Conservation (phyloP, 192 early-diverging fungal genomes). For the Entomortierella lignicola region DNA sequence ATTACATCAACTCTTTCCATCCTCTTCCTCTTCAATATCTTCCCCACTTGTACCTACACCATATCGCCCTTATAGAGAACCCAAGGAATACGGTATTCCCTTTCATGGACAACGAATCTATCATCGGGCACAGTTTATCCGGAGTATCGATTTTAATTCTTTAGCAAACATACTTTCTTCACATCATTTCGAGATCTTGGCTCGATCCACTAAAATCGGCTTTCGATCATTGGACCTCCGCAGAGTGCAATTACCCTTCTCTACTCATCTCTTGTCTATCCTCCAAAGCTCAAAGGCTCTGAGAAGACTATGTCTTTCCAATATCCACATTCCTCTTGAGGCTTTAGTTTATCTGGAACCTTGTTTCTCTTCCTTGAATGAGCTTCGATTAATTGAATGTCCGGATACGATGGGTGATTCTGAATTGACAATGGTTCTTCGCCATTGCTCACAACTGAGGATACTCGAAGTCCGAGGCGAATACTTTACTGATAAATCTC, state of each 20-base stretch:
- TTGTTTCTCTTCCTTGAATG: constrained; percentile 14
- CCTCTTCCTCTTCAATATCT: not conserved
- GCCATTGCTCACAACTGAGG: constrained; percentile 13
- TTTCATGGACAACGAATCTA: constrained; percentile 44
- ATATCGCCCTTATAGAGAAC: constrained; percentile 14
- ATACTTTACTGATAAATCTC: constrained; percentile 37
- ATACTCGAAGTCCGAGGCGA: constrained; percentile 40
- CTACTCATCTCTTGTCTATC: constrained; percentile 37
- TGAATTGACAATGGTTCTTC: constrained; percentile 13
- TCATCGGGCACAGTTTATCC: constrained; percentile 47
- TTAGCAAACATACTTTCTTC: constrained; percentile 3
- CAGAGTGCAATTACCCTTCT: constrained; percentile 24
- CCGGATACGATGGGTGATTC: constrained; percentile 26
- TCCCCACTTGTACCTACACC: constrained; percentile 27
- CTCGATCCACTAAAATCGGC: constrained; percentile 34
- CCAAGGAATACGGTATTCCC: constrained; percentile 41
- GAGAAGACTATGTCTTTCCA: constrained; percentile 4
- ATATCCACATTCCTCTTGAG: constrained; percentile 12
- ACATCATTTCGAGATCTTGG: constrained; percentile 48
- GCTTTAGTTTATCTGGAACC: constrained; percentile 23
- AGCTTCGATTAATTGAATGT: constrained; percentile 22
- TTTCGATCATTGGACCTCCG: constrained; percentile 38
- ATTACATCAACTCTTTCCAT: not conserved
- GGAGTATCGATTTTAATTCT: constrained; percentile 19
- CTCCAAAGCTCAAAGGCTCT: constrained; percentile 20